These are phyloP conservation scores for Didymella glomerata DNA, from an alignment of 2,329 filamentous ascomycete species.

Conservation along the genomic window DNA sequence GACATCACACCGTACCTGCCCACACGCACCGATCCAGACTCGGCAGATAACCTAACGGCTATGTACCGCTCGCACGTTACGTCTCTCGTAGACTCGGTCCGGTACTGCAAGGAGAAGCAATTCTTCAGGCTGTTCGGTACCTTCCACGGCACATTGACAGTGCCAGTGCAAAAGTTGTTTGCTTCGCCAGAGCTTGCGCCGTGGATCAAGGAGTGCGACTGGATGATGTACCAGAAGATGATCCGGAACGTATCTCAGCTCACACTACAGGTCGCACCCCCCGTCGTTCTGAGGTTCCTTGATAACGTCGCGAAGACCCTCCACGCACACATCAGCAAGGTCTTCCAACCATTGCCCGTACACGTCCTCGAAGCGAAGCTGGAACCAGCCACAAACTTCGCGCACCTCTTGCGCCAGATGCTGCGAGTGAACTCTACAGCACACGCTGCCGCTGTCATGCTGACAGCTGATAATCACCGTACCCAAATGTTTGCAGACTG, in stretches of 20 bases:
- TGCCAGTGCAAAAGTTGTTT: conserved; percentile 93
- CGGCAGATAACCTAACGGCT: conserved; percentile 83
- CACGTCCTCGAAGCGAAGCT: conserved; percentile 90
- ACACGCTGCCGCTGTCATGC: conserved; percentile 90
- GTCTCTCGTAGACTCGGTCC: conserved; percentile 91
- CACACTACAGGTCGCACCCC: conserved; percentile 89
- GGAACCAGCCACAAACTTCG: conserved; percentile 87
- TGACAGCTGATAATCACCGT: conserved; percentile 86
- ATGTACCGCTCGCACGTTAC: conserved; percentile 95
- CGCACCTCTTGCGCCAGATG: conserved; percentile 83
- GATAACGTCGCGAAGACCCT: conserved; percentile 85
- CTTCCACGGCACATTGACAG: conserved; percentile 94
- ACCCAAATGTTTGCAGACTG: conserved; percentile 97
- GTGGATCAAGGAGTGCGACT: conserved; percentile 97
- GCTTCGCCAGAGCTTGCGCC: conserved; percentile 79
- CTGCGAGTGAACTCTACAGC: conserved; percentile 92
- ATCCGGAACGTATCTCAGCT: conserved; percentile 89
- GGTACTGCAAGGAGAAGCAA: conserved; percentile 95
- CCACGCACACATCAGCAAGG: conserved; percentile 81
- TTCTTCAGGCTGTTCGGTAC: conserved; percentile 95
- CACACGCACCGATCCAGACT: conserved; percentile 81
- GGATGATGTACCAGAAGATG: conserved; percentile 96
- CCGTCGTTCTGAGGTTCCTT: conserved; percentile 84
- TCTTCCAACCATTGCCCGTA: conserved; percentile 82
- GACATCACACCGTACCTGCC: conserved; percentile 84